Percentiles rank a stretch among this genome's conserved stretches.
Conservation (phyloP, 192 early-diverging fungal genomes). For the Linnemannia elongata region DNA sequence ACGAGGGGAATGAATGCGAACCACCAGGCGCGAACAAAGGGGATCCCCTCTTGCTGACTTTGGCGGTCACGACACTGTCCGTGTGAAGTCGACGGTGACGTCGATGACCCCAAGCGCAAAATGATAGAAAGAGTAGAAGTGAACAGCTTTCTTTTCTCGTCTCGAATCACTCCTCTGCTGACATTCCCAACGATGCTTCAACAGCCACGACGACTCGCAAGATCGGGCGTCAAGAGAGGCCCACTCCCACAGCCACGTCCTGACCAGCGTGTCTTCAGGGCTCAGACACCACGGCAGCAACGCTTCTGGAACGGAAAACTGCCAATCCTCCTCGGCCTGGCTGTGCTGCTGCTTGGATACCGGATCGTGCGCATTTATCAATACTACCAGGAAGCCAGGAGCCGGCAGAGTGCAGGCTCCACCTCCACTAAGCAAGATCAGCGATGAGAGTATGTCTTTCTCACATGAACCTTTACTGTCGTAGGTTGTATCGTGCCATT, state of each 20-base stretch:
- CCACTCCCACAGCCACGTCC: conserved; percentile 12
- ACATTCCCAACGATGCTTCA: conserved; percentile 26
- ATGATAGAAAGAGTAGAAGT: not conserved
- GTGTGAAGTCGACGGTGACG: conserved; percentile 4
- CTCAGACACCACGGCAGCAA: conserved; percentile 14
- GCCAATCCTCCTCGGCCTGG: conserved; percentile 29
- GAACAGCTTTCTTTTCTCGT: not conserved
- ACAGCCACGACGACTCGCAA: conserved; percentile 42
- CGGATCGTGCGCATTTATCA: conserved; percentile 40
- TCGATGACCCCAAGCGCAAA: not conserved
- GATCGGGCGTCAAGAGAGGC: conserved; percentile 36
- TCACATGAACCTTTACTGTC: not conserved
- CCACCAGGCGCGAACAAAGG: not conserved
- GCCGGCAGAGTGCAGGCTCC: not conserved
- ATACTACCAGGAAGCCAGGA: conserved; percentile 14
- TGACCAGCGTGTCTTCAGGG: conserved; percentile 24
- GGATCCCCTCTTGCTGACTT: not conserved
- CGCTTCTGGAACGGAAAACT: conserved; percentile 47
- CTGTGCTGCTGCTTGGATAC: conserved; percentile 34
- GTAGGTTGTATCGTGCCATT: not conserved
- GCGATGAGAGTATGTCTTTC: not conserved
- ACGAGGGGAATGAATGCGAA: not conserved
- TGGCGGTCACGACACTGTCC: not conserved
- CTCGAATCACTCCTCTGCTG: not conserved
- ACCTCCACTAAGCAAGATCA: not conserved